phyloP scores from a whole-genome alignment of 108 stramenopile species.

The Skeletonema marinoi region DNA sequence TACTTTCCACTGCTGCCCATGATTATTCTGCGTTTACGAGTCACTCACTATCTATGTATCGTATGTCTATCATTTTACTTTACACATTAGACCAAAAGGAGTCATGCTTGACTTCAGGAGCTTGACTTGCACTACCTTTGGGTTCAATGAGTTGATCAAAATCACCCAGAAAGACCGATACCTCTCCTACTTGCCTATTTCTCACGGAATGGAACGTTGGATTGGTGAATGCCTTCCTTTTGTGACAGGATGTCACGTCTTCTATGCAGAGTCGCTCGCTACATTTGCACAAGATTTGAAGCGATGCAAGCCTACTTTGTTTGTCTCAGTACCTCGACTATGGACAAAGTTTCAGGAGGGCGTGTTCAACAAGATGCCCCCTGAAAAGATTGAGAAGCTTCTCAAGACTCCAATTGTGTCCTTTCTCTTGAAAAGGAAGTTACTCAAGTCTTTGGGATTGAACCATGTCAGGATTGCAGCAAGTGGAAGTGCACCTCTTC shows the following conservation, averaged over 20 bases:
- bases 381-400: slow-evolving; percentile 60
- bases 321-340: slow-evolving; percentile 78
- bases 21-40: slow-evolving; percentile 1
- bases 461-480: slow-evolving; percentile 68
- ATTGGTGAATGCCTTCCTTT: slow-evolving; percentile 70
- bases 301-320: slow-evolving; percentile 73
- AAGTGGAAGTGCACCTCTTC: slow-evolving; percentile 75
- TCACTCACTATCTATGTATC: background rate
- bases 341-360: slow-evolving; percentile 86
- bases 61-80: too few species aligned
- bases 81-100: slow-evolving; percentile 64
- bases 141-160: slow-evolving; percentile 31
- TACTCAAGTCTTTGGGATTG: slow-evolving; percentile 75
- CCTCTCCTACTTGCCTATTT: slow-evolving; percentile 69
- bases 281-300: slow-evolving; percentile 75
- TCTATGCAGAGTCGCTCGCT: slow-evolving; percentile 62
- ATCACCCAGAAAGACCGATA: slow-evolving; percentile 73
- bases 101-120: slow-evolving; percentile 75
- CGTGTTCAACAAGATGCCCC: slow-evolving; percentile 72
- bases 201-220: slow-evolving; percentile 87
- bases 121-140: slow-evolving; percentile 63
- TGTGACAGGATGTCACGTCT: slow-evolving; percentile 57
- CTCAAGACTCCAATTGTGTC: slow-evolving; percentile 68
- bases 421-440: slow-evolving; percentile 62
- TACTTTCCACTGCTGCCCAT: background rate